Evolutionary conservation across 148 eudicot species (phyloP).

Genomic region (Rhododendron ovatum): DNA sequence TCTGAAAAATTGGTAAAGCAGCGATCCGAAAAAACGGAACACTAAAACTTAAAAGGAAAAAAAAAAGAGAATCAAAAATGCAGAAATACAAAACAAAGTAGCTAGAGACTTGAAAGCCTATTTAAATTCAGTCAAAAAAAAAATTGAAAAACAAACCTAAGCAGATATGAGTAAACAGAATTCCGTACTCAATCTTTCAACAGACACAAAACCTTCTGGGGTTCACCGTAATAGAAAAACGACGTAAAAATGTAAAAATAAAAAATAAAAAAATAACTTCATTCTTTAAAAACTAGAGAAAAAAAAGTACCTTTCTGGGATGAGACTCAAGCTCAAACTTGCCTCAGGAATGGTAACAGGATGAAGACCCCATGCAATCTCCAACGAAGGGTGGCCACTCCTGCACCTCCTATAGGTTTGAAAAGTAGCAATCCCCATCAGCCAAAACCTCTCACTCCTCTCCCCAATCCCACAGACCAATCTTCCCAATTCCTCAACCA

Average conservation of each 20-base stretch:
- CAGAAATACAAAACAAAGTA: background rate
- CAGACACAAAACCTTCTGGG: background rate
- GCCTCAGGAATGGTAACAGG: conserved; percentile 61
- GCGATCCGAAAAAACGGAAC: background rate
- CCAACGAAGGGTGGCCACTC: conserved; percentile 54
- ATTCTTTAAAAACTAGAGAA: background rate
- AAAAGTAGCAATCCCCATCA: conserved; percentile 71
- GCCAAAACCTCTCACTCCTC: conserved; percentile 44
- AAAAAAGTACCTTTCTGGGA: conserved; percentile 50
- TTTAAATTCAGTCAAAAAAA: background rate
- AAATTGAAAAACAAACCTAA: background rate
- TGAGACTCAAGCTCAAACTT: conserved; percentile 57
- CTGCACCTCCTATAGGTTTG: conserved; percentile 71
- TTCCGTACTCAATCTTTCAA: background rate
- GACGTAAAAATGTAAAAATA: background rate
- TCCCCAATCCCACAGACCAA: conserved; percentile 38
- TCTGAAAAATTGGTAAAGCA: background rate
- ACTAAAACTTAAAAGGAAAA: background rate
- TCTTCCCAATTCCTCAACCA: conserved; percentile 64
- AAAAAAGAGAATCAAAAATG: background rate
- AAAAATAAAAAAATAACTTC: background rate
- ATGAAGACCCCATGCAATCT: conserved; percentile 64
- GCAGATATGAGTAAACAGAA: background rate
- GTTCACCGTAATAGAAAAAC: background rate
- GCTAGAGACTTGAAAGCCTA: background rate